Evolutionary conservation across 164 flowering plant species (phyloP).

Genomic region (Cinnamomum chago): DNA sequence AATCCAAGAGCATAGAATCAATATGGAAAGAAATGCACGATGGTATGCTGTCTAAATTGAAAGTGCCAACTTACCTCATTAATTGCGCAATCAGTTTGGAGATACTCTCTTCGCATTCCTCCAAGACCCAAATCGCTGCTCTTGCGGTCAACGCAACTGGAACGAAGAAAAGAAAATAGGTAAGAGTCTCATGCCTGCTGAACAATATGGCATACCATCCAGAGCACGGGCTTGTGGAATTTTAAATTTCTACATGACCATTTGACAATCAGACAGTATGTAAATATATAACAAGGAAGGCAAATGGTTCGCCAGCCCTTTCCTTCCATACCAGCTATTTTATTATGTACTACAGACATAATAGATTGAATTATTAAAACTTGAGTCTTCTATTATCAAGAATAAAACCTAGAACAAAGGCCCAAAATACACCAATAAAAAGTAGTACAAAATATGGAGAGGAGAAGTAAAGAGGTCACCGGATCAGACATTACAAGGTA

Average conservation of each 20-base stretch:
- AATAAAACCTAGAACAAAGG: neutral
- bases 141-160: slow-evolving; percentile 91
- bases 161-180: neutral
- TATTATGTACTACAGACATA: neutral
- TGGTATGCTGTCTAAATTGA: neutral
- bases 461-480: neutral
- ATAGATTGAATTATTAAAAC: neutral
- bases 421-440: neutral
- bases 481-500: neutral
- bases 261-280: no score
- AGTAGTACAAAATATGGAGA: neutral
- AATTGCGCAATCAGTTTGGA: slow-evolving; percentile 93
- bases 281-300: no score
- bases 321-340: no score
- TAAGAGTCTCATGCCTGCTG: neutral
- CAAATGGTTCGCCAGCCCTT: no score
- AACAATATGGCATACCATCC: no score
- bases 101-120: slow-evolving; percentile 81
- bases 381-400: neutral
- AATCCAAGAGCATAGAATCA: neutral
- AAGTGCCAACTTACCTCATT: slow-evolving; percentile 51
- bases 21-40: neutral
- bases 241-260: neutral
- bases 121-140: slow-evolving; percentile 95
- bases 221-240: neutral